Evolutionary conservation across 1,284 basidiomycete species (phyloP).

Genomic region (Phaffia rhodozyma): DNA sequence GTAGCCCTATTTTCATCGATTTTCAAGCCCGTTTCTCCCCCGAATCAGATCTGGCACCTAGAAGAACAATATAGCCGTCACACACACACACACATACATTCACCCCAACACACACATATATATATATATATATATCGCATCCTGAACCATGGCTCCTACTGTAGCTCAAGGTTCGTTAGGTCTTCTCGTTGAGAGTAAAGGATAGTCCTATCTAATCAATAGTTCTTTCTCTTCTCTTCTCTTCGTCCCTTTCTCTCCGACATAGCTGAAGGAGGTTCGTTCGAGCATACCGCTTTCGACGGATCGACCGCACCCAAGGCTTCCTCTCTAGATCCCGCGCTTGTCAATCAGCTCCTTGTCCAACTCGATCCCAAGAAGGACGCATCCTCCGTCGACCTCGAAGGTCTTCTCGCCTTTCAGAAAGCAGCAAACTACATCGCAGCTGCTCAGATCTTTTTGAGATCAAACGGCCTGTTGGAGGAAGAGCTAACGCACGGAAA

Average conservation of each 20-base stretch:
- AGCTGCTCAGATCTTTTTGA: constrained; percentile 59
- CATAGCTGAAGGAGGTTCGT: constrained; percentile 17
- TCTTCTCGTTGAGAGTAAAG: no score
- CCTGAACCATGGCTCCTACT: no score
- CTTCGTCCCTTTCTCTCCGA: background rate
- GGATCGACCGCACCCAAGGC: constrained; percentile 26
- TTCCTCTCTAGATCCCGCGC: constrained; percentile 29
- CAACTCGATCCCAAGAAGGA: constrained; percentile 29
- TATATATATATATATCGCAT: no score
- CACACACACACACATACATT: no score
- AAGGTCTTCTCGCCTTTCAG: constrained; percentile 36
- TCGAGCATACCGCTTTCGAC: constrained; percentile 15
- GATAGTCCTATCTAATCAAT: no score
- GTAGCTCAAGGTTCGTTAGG: no score
- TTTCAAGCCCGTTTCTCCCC: no score
- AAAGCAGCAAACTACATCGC: constrained; percentile 30
- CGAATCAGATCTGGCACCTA: no score
- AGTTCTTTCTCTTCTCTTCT: background rate
- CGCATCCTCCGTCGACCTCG: constrained; percentile 27
- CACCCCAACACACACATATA: no score
- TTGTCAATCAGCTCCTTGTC: constrained; percentile 33
- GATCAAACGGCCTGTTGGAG: constrained; percentile 56
- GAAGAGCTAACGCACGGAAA: constrained; percentile 37
- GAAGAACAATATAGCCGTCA: no score
- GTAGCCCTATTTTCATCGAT: no score